Conservation (phyloP, 495 filamentous ascomycete species). For the Endocarpon pusillum region DNA sequence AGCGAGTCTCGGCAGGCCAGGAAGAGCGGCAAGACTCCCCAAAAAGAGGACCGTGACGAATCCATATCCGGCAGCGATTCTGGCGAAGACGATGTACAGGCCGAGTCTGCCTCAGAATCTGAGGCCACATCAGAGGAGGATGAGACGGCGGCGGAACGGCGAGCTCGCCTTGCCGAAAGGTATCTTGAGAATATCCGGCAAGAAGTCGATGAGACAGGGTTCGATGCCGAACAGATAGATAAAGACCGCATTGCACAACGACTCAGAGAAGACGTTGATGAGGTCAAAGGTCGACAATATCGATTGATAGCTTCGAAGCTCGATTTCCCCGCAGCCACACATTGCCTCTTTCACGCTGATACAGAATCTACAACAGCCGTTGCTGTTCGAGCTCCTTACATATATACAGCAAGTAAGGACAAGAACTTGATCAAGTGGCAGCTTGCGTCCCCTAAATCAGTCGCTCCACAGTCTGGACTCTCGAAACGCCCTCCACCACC, state of each 20-base stretch:
- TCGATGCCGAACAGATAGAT: slow-evolving; percentile 88
- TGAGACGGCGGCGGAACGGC: slow-evolving; percentile 77
- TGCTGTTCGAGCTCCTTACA: slow-evolving; percentile 57
- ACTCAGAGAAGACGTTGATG: slow-evolving; percentile 81
- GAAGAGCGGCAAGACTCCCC: slow-evolving; percentile 13
- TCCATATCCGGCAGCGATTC: slow-evolving; percentile 80
- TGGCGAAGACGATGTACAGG: slow-evolving; percentile 30
- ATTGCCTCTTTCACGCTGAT: slow-evolving; percentile 59
- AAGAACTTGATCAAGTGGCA: slow-evolving; percentile 75
- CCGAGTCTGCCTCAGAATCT: slow-evolving; percentile 31
- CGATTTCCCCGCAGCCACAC: slow-evolving; percentile 39
- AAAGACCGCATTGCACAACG: slow-evolving; percentile 77
- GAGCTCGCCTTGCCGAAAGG: slow-evolving; percentile 75
- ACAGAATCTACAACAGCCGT: slow-evolving; percentile 62
- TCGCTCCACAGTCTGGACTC: slow-evolving; percentile 25
- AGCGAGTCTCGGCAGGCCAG: slow-evolving; percentile 11
- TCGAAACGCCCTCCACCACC: slow-evolving; percentile 39
- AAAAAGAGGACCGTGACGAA: slow-evolving; percentile 36
- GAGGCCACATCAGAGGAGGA: slow-evolving; percentile 33
- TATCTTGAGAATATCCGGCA: slow-evolving; percentile 79
- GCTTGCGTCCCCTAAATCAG: slow-evolving; percentile 29
- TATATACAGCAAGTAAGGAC: slow-evolving; percentile 81
- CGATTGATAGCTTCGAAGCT: slow-evolving; percentile 55
- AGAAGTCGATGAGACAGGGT: slow-evolving; percentile 68
- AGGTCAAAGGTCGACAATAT: slow-evolving; percentile 80